These are phyloP conservation scores for Penicillium sp. DNA, from an alignment of 2,329 filamentous ascomycete genomes.

Conservation along the genomic window DNA sequence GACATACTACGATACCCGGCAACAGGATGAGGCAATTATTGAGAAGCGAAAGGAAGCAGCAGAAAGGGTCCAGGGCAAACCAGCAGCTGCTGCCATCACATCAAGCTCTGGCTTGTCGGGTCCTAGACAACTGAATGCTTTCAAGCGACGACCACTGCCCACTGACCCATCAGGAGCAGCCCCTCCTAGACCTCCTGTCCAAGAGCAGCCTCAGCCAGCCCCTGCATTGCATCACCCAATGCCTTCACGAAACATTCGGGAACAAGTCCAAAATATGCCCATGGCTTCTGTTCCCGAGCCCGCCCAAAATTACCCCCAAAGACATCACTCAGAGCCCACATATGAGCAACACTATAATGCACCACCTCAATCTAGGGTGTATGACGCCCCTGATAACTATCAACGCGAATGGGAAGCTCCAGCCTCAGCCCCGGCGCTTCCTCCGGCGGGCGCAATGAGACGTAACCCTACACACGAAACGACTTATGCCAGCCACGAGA, in stretches of 20 bases:
- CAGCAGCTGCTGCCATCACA: conserved; percentile 10
- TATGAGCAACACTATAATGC: conserved; percentile 47
- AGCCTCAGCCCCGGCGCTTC: conserved; percentile 17
- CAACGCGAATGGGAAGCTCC: conserved; percentile 26
- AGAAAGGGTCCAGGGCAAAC: conserved; percentile 37
- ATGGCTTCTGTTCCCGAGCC: conserved; percentile 51
- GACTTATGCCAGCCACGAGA: conserved; percentile 22
- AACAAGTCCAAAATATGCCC: conserved; percentile 24
- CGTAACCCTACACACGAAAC: conserved; percentile 22
- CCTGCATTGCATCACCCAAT: conserved; percentile 23
- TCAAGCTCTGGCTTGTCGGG: conserved; percentile 35
- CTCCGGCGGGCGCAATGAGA: conserved; percentile 14
- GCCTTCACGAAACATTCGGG: conserved; percentile 16
- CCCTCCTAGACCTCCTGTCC: conserved; percentile 40
- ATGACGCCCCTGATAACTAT: conserved; percentile 34
- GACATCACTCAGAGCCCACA: conserved; percentile 59
- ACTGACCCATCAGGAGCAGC: conserved; percentile 65
- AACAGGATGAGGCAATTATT: conserved; percentile 69
- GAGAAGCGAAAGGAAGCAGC: conserved; percentile 54
- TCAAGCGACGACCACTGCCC: conserved; percentile 83
- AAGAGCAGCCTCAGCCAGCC: conserved; percentile 22
- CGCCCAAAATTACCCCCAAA: conserved; percentile 70
- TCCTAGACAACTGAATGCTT: conserved; percentile 58
- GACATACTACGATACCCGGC: conserved; percentile 89
- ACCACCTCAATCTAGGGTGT: conserved; percentile 21